Evolutionary conservation across 352 stramenopile genomes (phyloP).

Genomic region (Globisporangium solare): DNA sequence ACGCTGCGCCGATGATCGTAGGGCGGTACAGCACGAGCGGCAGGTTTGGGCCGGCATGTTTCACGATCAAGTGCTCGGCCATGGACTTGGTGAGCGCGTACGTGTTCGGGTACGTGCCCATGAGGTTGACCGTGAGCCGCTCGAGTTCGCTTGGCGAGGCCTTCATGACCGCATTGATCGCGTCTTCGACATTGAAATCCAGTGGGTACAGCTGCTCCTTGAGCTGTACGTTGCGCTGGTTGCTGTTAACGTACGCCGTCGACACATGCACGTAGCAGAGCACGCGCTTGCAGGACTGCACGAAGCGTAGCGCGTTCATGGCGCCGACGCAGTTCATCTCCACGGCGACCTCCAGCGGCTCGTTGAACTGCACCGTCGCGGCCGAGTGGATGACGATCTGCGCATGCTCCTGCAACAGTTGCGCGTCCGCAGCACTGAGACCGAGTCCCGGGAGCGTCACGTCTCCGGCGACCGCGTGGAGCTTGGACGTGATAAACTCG

Average conservation of each 20-base stretch:
- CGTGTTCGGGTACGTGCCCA: constrained; percentile 87
- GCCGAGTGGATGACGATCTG: constrained; percentile 85
- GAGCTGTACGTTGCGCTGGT: constrained; percentile 52
- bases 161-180: constrained; percentile 45
- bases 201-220: constrained; percentile 76
- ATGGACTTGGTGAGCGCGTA: constrained; percentile 89
- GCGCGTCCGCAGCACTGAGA: constrained; percentile 39
- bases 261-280: constrained; percentile 77
- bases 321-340: constrained; percentile 83
- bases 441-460: constrained; percentile 65
- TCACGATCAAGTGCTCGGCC: constrained; percentile 70
- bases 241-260: constrained; percentile 85
- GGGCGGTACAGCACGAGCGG: constrained; percentile 77
- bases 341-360: constrained; percentile 79
- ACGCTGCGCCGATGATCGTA: constrained; percentile 84
- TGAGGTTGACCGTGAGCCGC: constrained; percentile 67
- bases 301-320: constrained; percentile 58
- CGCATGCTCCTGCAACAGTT: constrained; percentile 31
- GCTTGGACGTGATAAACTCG: constrained; percentile 45
- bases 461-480: constrained; percentile 61
- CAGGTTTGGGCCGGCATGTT: constrained; percentile 32
- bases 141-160: constrained; percentile 56
- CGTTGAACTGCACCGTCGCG: constrained; percentile 83
- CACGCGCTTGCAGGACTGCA: constrained; percentile 42
- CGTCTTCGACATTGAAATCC: constrained; percentile 78